Evolutionary conservation across 2,329 filamentous ascomycete genomes (phyloP), one percentile per base, ranked within the genome.

Genomic region (Hypoxylon sp.): DNA sequence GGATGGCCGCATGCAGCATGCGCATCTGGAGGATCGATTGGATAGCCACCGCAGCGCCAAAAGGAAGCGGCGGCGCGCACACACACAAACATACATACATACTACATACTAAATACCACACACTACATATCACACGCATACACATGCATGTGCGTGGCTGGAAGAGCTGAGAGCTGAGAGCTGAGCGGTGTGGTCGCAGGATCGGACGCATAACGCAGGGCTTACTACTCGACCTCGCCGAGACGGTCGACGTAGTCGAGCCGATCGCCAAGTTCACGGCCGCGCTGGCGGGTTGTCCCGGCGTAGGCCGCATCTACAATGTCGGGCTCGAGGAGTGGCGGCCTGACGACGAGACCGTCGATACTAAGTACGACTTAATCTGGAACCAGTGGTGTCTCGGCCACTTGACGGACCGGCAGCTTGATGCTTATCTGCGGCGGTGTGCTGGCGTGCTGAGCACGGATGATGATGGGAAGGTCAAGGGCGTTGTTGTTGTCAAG

Each of bases 371-470:
- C 79, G 91, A 94, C 76, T 79, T 97, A 49, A 89, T 98, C 67
- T 97, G 93, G 93, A 91, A 88, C 57, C 94, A 98, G 79, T 97
- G 94, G 94, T 98, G 94, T 79, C 80, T 95, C 6, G 91, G 93
- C 23, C 91, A 98, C 78, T 82, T 97, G 60, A 93, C 87, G 0
- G 93, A 97, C 76, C 80, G 79, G 6, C 89, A 97, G 77, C 77
- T 98, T 3, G 82, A 91, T 0, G 81, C 81, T 1, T 97, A 90
- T 74, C 79, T 98, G 14, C 73, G 81, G 61, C 83, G 87, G 25
- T 92, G 92, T 76, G 85, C 84, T 51, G 72, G 78, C 0, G 79
- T 75, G 28, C 72, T 83, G 32, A 76, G 74, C 13, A 72, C 76
- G 5, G 74, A 70, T 9, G 79, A 78, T 0, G 68, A 73, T n/a